These are phyloP conservation scores for Fomitopsis pulvina DNA, from an alignment of 768 basidiomycete species.

Conservation along the genomic window DNA sequence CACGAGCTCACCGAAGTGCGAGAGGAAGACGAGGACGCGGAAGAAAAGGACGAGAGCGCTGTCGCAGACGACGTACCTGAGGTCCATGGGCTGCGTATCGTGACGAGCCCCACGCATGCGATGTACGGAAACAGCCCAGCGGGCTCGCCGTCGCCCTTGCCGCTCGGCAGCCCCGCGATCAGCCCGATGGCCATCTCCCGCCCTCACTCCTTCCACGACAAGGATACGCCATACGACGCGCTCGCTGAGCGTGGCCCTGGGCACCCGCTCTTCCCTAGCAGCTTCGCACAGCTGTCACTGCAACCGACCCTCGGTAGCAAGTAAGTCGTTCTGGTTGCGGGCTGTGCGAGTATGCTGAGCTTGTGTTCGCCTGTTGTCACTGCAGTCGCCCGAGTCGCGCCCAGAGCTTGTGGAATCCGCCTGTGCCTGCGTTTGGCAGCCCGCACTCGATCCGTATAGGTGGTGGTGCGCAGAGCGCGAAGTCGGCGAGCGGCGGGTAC, in stretches of 20 bases:
- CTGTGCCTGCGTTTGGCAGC: conserved; percentile 19
- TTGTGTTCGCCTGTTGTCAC: neutral
- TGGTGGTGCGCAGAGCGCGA: conserved; percentile 13
- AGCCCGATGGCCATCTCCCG: conserved; percentile 3
- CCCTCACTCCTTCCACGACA: conserved; percentile 11
- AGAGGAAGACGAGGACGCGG: conserved; percentile 25
- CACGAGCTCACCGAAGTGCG: conserved; percentile 17
- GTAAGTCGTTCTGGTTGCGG: conserved; percentile 23
- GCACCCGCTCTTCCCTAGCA: conserved; percentile 76
- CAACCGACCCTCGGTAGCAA: conserved; percentile 60
- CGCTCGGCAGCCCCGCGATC: conserved; percentile 8
- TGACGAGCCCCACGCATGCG: conserved; percentile 14
- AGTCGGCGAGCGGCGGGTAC: conserved; percentile 12
- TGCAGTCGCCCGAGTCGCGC: conserved; percentile 22
- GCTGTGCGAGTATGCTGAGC: neutral
- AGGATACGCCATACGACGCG: conserved; percentile 34
- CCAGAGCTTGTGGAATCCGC: conserved; percentile 21
- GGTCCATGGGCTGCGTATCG: conserved; percentile 25
- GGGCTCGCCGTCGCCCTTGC: conserved; percentile 12
- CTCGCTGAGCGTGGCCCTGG: conserved; percentile 65
- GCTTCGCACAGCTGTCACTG: conserved; percentile 61
- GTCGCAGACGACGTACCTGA: conserved; percentile 25
- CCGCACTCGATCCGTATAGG: conserved; percentile 18
- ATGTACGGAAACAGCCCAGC: conserved; percentile 12
- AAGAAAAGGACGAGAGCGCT: conserved; percentile 18